Evolutionary conservation across 768 basidiomycete species (phyloP), one percentile per base, ranked within the genome.

Genomic region (Rossbeevera mucosa): DNA sequence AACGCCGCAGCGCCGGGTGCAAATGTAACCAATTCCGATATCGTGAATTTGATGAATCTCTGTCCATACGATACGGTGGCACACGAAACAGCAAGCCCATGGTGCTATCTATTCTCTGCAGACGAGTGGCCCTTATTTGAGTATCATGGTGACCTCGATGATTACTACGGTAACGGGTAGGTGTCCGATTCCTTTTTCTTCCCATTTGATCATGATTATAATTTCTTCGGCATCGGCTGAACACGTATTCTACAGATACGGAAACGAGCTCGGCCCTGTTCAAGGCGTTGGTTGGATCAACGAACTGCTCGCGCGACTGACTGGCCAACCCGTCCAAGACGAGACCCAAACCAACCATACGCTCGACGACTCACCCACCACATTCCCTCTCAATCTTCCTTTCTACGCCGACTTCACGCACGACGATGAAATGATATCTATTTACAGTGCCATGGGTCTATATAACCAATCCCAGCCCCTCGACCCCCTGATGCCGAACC

Each of bases 211-310:
- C 11, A 12, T 29, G n/a, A 29, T 4, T 12, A 11, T 4, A 4
- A 29, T 29, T 29, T 12, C 4, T 29, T 29, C 11, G 28, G 4
- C n/a, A 29, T 29, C 28, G 2, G 28, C 28, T 29, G 9, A 29
- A 29, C 11, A 29, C 28, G 28, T 9, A 29, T 29, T 29, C 28
- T 11, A 21, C n/a, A 86, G 85, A 22, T 80, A 86, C 52, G 88
- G 88, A 9, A 78, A 82, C 50, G 59, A 64, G 1, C 74, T 89
- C 0, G 88, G 88, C 0, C 81, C 70, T 2, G 82, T 90, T 6
- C 88, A 89, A 65, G 89, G 88, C 22, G 85, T 92, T 3, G 92
- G 91, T 3, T 94, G 87, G 67, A 72, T 88, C 62, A 92, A 92
- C 65, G 93, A 93, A 70, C 80, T 94, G 21, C 70, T 94, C 21